phyloP scores from a whole-genome alignment of 177 flowering plant genomes.

The Telopea speciosissima region DNA sequence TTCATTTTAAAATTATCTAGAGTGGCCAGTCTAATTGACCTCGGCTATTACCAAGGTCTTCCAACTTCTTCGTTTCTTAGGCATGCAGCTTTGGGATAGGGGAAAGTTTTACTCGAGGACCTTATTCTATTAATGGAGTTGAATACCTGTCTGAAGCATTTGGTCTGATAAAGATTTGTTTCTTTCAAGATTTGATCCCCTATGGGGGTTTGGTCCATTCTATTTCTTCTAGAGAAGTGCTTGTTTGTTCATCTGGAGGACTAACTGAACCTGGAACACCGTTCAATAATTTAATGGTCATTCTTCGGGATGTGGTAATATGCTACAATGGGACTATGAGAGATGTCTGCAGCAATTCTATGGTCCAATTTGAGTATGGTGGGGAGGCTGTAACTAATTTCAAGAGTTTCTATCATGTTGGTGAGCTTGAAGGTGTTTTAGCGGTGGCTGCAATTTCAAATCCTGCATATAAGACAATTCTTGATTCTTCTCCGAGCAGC shows the following conservation, averaged over 20 bases:
- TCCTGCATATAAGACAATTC: no score
- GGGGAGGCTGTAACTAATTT: conserved; percentile 18
- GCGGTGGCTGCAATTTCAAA: conserved; percentile 99
- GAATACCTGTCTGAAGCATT: no score
- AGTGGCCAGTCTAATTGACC: conserved; percentile 59
- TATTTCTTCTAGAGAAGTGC: no score
- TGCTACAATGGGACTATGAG: conserved; percentile 89
- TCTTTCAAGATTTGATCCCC: conserved; percentile 77
- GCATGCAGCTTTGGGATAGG: conserved; percentile 58
- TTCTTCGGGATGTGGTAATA: no score
- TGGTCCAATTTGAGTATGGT: conserved; percentile 77
- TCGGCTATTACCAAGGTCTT: conserved; percentile 66
- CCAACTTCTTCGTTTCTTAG: conserved; percentile 83
- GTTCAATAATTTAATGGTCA: no score
- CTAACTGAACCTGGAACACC: no score
- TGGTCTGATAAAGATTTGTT: conserved; percentile 61
- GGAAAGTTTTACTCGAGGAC: conserved; percentile 65
- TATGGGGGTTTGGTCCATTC: conserved; percentile 80
- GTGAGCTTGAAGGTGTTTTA: conserved; percentile 92
- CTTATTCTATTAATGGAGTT: no score
- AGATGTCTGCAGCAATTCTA: no score
- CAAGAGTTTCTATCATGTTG: conserved; percentile 50
- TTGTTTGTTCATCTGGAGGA: no score
- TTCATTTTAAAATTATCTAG: conserved; percentile 50
- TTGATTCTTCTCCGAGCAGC: no score